These are phyloP conservation scores for Sphaerulina populicola DNA, from an alignment of 2,329 filamentous ascomycete genomes.

Conservation along the genomic window DNA sequence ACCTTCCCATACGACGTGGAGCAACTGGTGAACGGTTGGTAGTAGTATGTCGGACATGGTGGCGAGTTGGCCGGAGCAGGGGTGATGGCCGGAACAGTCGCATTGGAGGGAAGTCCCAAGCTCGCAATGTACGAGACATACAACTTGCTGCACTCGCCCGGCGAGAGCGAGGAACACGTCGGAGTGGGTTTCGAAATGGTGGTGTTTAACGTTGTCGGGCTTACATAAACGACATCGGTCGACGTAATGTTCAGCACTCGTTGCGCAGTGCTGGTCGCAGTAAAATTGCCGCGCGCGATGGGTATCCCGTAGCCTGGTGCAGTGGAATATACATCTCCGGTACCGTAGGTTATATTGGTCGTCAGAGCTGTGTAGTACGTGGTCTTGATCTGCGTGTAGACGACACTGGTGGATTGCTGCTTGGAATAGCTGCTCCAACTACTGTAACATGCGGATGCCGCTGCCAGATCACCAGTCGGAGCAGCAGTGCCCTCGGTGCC, in stretches of 20 bases:
- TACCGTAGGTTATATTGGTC: slow-evolving; percentile 14
- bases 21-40: slow-evolving; percentile 13
- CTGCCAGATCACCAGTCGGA: not conserved
- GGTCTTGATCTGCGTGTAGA: slow-evolving; percentile 2
- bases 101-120: slow-evolving; percentile 15
- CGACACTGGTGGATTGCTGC: not conserved
- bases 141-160: slow-evolving; percentile 16
- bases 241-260: slow-evolving; percentile 14
- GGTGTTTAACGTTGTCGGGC: not conserved
- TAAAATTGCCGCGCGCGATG: slow-evolving; percentile 15
- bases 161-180: slow-evolving; percentile 6
- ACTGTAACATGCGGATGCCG: slow-evolving; percentile 3
- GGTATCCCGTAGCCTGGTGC: slow-evolving; percentile 11
- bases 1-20: slow-evolving; percentile 2
- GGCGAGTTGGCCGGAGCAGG: slow-evolving; percentile 20
- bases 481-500: not conserved
- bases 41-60: slow-evolving; percentile 13
- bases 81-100: slow-evolving; percentile 17
- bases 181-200: slow-evolving; percentile 2
- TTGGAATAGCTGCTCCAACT: slow-evolving; percentile 4
- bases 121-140: slow-evolving; percentile 19
- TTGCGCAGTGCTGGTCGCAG: slow-evolving; percentile 7
- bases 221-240: not conserved
- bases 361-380: slow-evolving; percentile 3
- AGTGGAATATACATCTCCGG: slow-evolving; percentile 20